phyloP scores from a whole-genome alignment of 495 filamentous ascomycete species.

The Entonaema liquescens region DNA sequence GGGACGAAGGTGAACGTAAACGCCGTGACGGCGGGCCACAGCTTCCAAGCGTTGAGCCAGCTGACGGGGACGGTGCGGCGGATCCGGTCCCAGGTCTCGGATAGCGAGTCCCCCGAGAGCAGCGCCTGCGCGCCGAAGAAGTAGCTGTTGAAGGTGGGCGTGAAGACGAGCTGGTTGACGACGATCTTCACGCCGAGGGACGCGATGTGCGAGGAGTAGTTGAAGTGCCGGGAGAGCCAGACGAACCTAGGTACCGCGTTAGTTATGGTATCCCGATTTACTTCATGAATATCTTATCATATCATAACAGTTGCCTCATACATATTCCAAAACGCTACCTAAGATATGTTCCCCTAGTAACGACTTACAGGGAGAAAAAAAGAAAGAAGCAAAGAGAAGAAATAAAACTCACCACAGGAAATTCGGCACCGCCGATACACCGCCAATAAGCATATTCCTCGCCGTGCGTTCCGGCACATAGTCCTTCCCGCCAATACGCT shows the following conservation, averaged over 20 bases:
- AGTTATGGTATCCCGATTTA: not conserved
- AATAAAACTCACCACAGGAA: constrained; percentile 73
- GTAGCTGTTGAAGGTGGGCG: constrained; percentile 87
- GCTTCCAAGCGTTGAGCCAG: constrained; percentile 80
- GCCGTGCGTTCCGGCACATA: constrained; percentile 77
- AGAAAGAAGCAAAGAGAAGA: not conserved
- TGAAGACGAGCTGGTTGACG: constrained; percentile 84
- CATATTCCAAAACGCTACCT: too few species aligned
- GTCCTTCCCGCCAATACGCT: constrained; percentile 64
- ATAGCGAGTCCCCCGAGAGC: constrained; percentile 64
- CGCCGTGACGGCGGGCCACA: constrained; percentile 90
- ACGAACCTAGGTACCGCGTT: constrained; percentile 68
- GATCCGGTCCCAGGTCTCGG: constrained; percentile 73
- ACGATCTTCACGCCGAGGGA: constrained; percentile 78
- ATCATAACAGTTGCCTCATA: not conserved
- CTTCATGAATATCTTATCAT: too few species aligned
- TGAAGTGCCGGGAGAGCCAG: constrained; percentile 81
- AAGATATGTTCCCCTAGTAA: too few species aligned
- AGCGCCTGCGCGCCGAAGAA: constrained; percentile 88
- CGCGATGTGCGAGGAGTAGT: constrained; percentile 74
- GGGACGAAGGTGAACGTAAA: constrained; percentile 87
- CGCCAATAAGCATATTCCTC: constrained; percentile 77
- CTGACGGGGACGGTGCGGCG: constrained; percentile 78
- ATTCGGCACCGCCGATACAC: constrained; percentile 73
- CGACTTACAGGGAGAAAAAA: too few species aligned